These are phyloP conservation scores for Cercospora beticola DNA, from an alignment of 2,329 filamentous ascomycete genomes.

Conservation along the genomic window DNA sequence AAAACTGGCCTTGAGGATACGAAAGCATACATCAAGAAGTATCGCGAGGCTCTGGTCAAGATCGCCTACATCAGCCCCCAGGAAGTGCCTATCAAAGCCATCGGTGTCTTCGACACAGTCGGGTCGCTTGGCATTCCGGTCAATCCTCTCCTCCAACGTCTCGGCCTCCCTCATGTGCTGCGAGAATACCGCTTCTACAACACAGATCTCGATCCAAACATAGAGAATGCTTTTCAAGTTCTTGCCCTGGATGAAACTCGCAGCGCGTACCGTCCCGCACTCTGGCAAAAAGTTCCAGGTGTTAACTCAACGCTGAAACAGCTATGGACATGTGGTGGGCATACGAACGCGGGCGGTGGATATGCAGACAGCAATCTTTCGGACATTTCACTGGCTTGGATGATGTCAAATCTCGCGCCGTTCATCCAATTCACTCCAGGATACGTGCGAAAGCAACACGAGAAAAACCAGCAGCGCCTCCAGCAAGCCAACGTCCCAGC, in stretches of 20 bases:
- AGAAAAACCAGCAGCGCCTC: constrained; percentile 14
- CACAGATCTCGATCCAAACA: constrained; percentile 35
- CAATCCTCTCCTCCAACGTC: constrained; percentile 35
- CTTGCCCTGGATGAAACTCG: constrained; percentile 56
- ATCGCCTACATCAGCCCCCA: constrained; percentile 11
- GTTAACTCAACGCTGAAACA: constrained; percentile 45
- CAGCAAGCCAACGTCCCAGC: constrained; percentile 12
- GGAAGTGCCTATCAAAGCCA: constrained; percentile 31
- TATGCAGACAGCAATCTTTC: constrained; percentile 36
- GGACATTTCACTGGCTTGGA: constrained; percentile 43
- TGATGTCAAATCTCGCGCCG: constrained; percentile 37
- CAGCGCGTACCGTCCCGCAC: constrained; percentile 50
- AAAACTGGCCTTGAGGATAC: constrained; percentile 17
- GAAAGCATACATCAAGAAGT: constrained; percentile 30
- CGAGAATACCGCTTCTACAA: constrained; percentile 38
- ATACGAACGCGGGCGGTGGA: constrained; percentile 54
- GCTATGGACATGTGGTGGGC: constrained; percentile 57
- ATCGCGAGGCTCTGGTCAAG: constrained; percentile 26
- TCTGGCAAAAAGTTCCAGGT: constrained; percentile 43
- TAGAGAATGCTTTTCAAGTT: constrained; percentile 58
- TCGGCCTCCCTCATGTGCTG: constrained; percentile 31
- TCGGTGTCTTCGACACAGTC: constrained; percentile 54
- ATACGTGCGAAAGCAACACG: constrained; percentile 28
- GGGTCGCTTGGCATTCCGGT: constrained; percentile 40
- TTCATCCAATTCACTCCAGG: constrained; percentile 38